Conservation (phyloP, 1,139 yeast genomes). For the Magnusiomyces paraingens region DNA sequence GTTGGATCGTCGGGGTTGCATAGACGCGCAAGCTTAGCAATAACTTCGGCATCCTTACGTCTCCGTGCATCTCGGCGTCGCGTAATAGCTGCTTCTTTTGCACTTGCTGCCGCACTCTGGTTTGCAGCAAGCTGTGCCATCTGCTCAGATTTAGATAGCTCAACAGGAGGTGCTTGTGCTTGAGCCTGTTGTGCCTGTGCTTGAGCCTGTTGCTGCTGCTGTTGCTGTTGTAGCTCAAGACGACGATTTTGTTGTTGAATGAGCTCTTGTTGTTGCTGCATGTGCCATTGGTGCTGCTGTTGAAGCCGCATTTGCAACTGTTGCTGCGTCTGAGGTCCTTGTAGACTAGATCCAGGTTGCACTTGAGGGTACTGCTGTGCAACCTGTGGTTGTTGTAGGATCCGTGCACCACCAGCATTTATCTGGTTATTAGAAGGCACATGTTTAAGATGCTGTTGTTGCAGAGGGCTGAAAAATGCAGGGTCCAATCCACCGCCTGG, state of each 20-base stretch:
- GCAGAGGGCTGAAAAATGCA: conserved; percentile 15
- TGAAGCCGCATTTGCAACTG: conserved; percentile 17
- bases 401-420: conserved; percentile 4
- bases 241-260: conserved; percentile 20
- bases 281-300: conserved; percentile 19
- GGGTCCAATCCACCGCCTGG: conserved; percentile 9
- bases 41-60: conserved; percentile 59
- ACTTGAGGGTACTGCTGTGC: conserved; percentile 21
- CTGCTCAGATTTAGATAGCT: conserved; percentile 24
- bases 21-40: conserved; percentile 63
- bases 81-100: conserved; percentile 35
- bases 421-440: conserved; percentile 9
- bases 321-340: conserved; percentile 14
- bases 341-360: conserved; percentile 13
- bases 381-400: conserved; percentile 16
- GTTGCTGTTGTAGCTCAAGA: conserved; percentile 12
- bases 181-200: conserved; percentile 30
- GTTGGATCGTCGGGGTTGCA: conserved; percentile 91
- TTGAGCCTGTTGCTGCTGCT: conserved; percentile 20
- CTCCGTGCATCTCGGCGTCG: conserved; percentile 73
- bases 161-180: not conserved
- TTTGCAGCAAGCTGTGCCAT: conserved; percentile 27
- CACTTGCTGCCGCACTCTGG: conserved; percentile 18
- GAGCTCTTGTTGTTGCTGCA: conserved; percentile 17
- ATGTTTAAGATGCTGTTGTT: conserved; percentile 15